Conservation (phyloP, 2,329 filamentous ascomycete species). For the Anisogramma anomala region DNA sequence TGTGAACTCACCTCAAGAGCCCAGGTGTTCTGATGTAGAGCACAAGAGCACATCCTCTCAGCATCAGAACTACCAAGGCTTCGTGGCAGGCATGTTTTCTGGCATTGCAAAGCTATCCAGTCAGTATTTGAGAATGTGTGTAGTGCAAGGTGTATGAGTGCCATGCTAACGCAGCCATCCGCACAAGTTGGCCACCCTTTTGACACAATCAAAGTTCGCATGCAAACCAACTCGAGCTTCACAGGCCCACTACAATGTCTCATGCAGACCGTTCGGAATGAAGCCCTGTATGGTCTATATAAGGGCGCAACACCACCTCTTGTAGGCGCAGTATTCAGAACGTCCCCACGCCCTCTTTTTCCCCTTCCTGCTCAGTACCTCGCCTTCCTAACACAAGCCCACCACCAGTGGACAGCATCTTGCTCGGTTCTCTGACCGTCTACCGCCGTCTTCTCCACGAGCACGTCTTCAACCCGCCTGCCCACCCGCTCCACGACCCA, state of each 20-base stretch:
- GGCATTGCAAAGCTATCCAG: constrained; percentile 82
- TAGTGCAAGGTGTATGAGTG: too few species aligned
- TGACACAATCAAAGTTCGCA: constrained; percentile 91
- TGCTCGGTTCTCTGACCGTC: constrained; percentile 84
- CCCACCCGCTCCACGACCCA: constrained; percentile 24
- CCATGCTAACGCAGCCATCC: neutral
- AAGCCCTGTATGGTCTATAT: constrained; percentile 78
- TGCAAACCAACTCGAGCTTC: constrained; percentile 83
- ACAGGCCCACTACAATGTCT: constrained; percentile 77
- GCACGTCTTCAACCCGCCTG: constrained; percentile 55
- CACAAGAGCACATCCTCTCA: constrained; percentile 23
- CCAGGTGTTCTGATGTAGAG: too few species aligned
- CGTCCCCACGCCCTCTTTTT: neutral
- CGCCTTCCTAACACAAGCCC: constrained; percentile 25
- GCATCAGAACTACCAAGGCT: constrained; percentile 73
- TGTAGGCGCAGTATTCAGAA: constrained; percentile 81
- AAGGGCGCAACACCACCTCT: constrained; percentile 89
- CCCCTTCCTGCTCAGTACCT: neutral
- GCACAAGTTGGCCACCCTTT: constrained; percentile 60
- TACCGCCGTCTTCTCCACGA: constrained; percentile 78
- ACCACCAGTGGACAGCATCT: constrained; percentile 57
- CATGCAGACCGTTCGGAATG: constrained; percentile 70
- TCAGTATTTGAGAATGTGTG: constrained; percentile 33
- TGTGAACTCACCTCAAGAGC: too few species aligned
- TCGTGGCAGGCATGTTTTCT: constrained; percentile 91